Base-by-base conservation (phyloP, 1,284 basidiomycete genomes). In the Ganoderma leucocontextum region DNA sequence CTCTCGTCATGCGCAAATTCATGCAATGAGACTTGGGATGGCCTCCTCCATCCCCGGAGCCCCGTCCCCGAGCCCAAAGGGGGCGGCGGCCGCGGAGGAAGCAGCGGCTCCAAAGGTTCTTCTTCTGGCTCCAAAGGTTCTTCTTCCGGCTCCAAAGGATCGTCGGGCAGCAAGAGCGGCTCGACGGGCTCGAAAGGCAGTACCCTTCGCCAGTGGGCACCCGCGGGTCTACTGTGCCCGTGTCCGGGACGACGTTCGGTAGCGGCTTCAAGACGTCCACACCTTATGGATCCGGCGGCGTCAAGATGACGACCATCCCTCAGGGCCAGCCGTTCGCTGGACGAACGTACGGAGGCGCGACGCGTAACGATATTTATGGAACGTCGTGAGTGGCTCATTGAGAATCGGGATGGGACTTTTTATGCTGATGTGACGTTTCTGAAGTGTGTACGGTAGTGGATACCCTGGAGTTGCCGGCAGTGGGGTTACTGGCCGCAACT, bases 401-500 rank as follows among this genome's bases (percentile, higher is more conserved):
- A 17, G 44, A 12, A 10, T 44, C 52, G 69, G 8, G 19, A 39
- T 4, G 13, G 4, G 1, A 33, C 35, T 5, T 59, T 10, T 1
- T 41, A 62, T 49, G 19, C 42, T 47, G 52, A 41, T 10, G 62
- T 58, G n/a, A 1, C 12, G 35, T 6, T 59, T 39, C 19, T 63
- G 7, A 49, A 89, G 87, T 47, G 77, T 77, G 35, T 90, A 87
- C 73, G 88, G 88, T 22, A 89, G 87, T 72, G 88, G 89, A 3
- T 89, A 89, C 78, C 87, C 88, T 59, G 82, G 83, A 4, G 52
- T 79, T 2, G 29, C 77, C 4, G 78, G 77, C 15, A 79, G 83
- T 41, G 85, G 86, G 17, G 86, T 87, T 9, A 73, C 74, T 4
- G 80, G 81, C 13, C 81, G 82, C 13, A 81, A 81, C 2, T 89